Evolutionary conservation across 2,329 filamentous ascomycete species (phyloP).

Genomic region (Acarospora socialis): DNA sequence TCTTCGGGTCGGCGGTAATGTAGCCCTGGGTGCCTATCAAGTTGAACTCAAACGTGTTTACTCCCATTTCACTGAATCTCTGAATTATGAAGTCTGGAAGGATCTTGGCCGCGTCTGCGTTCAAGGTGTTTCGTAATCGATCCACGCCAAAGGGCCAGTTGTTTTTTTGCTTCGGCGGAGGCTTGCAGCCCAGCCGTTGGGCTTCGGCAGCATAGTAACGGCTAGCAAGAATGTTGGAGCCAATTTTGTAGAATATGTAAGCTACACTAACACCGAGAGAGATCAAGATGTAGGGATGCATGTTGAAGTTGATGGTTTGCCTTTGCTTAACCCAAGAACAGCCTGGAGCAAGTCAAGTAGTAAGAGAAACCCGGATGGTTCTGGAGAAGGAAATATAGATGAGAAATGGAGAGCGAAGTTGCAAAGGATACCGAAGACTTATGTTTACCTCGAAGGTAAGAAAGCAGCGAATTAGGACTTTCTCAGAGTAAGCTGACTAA

Average conservation of each 20-base stretch:
- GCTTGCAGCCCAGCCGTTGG: constrained; percentile 11
- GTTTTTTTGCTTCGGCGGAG: constrained; percentile 9
- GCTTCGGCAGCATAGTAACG: constrained; percentile 12
- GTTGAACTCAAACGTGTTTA: constrained; percentile 1
- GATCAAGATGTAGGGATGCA: constrained; percentile 7
- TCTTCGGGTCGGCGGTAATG: constrained; percentile 8
- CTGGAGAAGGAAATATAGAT: constrained; percentile 1
- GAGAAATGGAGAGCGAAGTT: background rate
- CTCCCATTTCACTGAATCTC: too few relatives aligned
- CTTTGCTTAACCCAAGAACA: background rate
- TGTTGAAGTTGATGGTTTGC: background rate
- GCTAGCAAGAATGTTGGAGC: constrained; percentile 8
- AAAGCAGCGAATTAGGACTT: constrained; percentile 2
- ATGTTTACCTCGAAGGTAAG: constrained; percentile 2
- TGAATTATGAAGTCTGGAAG: too few relatives aligned
- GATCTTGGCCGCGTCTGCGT: constrained; percentile 12
- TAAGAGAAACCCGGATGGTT: too few relatives aligned
- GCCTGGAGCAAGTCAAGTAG: too few relatives aligned
- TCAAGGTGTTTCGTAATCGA: constrained; percentile 8
- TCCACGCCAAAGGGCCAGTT: constrained; percentile 13
- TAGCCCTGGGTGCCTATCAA: background rate
- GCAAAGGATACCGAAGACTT: background rate
- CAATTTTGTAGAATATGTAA: constrained; percentile 8
- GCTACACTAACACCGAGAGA: constrained; percentile 6
- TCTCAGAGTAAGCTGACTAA: constrained; percentile 10